These are phyloP conservation scores for Didymella arachidicola DNA, from an alignment of 2,329 filamentous ascomycete species.

Conservation along the genomic window DNA sequence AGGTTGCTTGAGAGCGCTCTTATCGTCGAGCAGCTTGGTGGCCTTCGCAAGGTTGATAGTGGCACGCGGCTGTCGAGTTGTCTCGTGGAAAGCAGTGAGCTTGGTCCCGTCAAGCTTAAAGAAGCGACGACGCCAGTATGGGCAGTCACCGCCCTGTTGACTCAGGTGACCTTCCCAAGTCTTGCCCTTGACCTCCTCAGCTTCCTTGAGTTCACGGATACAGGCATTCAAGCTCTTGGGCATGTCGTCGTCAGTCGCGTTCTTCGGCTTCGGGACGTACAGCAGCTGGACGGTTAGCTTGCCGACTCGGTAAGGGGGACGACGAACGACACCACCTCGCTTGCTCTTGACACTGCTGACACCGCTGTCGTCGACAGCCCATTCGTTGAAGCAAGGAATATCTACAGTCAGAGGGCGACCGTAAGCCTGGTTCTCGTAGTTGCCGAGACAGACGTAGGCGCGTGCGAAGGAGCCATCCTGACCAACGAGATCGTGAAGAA, in stretches of 20 bases:
- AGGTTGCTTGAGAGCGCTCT: slow-evolving; percentile 80
- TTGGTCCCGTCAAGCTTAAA: slow-evolving; percentile 93
- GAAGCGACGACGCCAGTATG: slow-evolving; percentile 98
- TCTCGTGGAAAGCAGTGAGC: slow-evolving; percentile 94
- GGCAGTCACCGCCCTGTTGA: slow-evolving; percentile 97
- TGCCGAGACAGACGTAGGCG: slow-evolving; percentile 91
- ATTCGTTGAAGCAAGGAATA: slow-evolving; percentile 97
- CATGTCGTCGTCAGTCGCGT: slow-evolving; percentile 90
- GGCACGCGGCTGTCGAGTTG: slow-evolving; percentile 91
- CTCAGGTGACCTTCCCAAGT: slow-evolving; percentile 90
- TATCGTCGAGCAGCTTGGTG: slow-evolving; percentile 91
- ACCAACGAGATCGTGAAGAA: slow-evolving; percentile 84
- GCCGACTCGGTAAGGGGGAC: slow-evolving; percentile 95
- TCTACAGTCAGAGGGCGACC: slow-evolving; percentile 88
- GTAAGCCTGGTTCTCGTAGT: slow-evolving; percentile 87
- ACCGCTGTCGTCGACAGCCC: slow-evolving; percentile 84
- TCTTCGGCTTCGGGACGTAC: slow-evolving; percentile 92
- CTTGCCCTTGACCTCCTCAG: slow-evolving; percentile 78
- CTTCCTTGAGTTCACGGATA: slow-evolving; percentile 89
- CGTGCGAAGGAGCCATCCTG: slow-evolving; percentile 94
- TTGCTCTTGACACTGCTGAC: slow-evolving; percentile 95
- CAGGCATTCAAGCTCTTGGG: slow-evolving; percentile 99
- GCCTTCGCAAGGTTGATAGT: slow-evolving; percentile 97
- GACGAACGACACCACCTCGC: slow-evolving; percentile 73
- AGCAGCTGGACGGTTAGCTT: slow-evolving; percentile 93